Evolutionary conservation across 495 filamentous ascomycete genomes (phyloP).

Genomic region (Penicillium steckii): DNA sequence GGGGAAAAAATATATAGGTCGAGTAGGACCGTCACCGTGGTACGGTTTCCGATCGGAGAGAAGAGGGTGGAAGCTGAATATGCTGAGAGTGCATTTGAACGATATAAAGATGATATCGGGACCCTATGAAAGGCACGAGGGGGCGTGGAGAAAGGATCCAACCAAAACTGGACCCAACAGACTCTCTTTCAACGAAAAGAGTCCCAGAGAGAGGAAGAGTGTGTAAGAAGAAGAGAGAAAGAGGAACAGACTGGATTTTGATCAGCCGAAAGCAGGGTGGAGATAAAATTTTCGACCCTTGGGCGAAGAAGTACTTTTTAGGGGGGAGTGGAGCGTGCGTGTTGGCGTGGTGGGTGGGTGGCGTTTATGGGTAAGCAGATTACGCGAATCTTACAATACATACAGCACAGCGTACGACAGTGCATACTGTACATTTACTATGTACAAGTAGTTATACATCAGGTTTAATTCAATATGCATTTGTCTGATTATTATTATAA

Average conservation of each 20-base stretch:
- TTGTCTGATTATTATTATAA: too few species aligned
- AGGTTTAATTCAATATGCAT: too few species aligned
- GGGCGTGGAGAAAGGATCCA: constrained; percentile 6
- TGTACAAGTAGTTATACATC: too few species aligned
- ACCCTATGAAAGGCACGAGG: not conserved
- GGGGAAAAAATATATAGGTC: constrained; percentile 17
- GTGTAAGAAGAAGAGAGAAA: not conserved
- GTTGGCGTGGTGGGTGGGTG: constrained; percentile 1
- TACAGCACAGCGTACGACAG: not conserved
- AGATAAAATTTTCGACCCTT: constrained; percentile 24
- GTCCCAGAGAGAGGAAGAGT: constrained; percentile 5
- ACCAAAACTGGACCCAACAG: not conserved
- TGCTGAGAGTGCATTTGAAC: constrained; percentile 51
- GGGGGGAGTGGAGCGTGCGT: constrained; percentile 3
- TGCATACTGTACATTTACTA: too few species aligned
- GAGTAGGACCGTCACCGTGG: constrained; percentile 46
- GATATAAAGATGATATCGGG: constrained; percentile 30
- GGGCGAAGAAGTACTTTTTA: constrained; percentile 15
- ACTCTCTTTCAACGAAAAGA: constrained; percentile 1
- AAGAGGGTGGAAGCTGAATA: constrained; percentile 41
- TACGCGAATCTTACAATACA: too few species aligned
- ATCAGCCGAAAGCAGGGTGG: constrained; percentile 16
- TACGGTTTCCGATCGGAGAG: constrained; percentile 45
- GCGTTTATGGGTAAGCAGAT: constrained; percentile 3
- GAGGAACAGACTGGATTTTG: constrained; percentile 2